Base-by-base conservation (phyloP, 768 basidiomycete species). In the Lentinula guzmanii region DNA sequence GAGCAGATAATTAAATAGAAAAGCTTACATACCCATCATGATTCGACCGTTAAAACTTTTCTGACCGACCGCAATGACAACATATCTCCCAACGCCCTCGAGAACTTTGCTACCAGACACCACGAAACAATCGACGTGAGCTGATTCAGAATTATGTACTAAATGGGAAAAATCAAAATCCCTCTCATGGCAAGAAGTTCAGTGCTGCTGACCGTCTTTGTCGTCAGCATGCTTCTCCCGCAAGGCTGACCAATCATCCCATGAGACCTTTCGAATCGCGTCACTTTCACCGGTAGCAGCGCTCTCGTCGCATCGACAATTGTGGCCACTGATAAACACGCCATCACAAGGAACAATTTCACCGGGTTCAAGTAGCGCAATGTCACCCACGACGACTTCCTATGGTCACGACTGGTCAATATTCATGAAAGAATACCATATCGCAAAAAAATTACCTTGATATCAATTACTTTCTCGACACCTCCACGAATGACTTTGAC, bases 301-400 rank as follows among this genome's bases (percentile, higher is more conserved):
- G 28, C 92, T 93, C 72, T 98, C 97, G 69, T 99, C 97, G 71
- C 95, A 98, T 69, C 85, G 89, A 66, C 98, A 89, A 65, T 93
- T 94, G 74, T 98, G 93, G 21, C 97, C 96, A 7, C 84, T 78
- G 33, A 99, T 75, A 76, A 96, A 97, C 68, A 99, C 79, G 58
- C 97, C 97, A 70, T 99, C 97, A 73, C 94, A 96, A 52, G 97
- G 97, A 15, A 98, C 71, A 61, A 98, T 88, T 71, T 99, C 96
- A 60, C 97, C 97, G 0, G 97, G 94, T 77, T 98, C 95, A 42
- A 98, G 72, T 16, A 92, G 77, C 15, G 91, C 91, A 61, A 99
- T 81, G 67, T 99, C 96, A 46, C 97, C 97, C 34, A 98, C 97
- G 37, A 98, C 83, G 15, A 98, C 85, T 63, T 98, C 87, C 86